Percentiles rank a stretch among this genome's conserved stretches.
These are phyloP conservation scores for Scheffersomyces titani DNA, from an alignment of 1,139 yeast genomes.

Conservation along the genomic window DNA sequence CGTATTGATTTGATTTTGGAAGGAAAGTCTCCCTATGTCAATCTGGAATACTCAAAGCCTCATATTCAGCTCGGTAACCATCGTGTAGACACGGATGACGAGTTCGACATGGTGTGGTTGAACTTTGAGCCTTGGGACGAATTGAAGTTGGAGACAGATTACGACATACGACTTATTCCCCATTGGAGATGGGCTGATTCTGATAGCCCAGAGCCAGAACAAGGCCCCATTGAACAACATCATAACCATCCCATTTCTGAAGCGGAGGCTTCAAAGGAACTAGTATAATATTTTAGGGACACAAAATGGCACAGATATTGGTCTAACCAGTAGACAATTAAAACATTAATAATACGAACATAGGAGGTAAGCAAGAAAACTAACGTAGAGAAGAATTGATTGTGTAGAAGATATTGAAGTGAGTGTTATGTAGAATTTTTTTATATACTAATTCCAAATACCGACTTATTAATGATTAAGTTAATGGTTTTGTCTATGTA, in stretches of 20 bases:
- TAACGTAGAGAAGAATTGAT: background rate
- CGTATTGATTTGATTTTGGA: constrained; percentile 40
- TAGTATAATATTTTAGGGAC: background rate
- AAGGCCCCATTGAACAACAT: background rate
- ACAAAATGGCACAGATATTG: background rate
- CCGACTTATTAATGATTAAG: too few species aligned
- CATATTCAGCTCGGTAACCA: constrained; percentile 41
- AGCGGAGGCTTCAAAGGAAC: background rate
- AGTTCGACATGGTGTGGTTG: constrained; percentile 47
- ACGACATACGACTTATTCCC: constrained; percentile 48
- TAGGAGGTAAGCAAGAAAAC: background rate
- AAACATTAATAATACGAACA: background rate
- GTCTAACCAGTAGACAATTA: background rate
- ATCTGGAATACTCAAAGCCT: constrained; percentile 27
- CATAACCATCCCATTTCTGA: background rate
- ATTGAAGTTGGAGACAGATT: constrained; percentile 41
- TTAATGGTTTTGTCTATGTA: background rate
- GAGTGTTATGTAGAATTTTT: background rate
- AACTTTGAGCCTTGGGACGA: constrained; percentile 57
- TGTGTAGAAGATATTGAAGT: background rate
- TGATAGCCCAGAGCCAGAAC: background rate
- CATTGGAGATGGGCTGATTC: background rate
- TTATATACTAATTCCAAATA: background rate
- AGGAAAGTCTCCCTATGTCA: constrained; percentile 21
- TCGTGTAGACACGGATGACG: constrained; percentile 39